Evolutionary conservation across 176 grass and related monocot species (phyloP).

Genomic region (Hyparrhenia diplandra): DNA sequence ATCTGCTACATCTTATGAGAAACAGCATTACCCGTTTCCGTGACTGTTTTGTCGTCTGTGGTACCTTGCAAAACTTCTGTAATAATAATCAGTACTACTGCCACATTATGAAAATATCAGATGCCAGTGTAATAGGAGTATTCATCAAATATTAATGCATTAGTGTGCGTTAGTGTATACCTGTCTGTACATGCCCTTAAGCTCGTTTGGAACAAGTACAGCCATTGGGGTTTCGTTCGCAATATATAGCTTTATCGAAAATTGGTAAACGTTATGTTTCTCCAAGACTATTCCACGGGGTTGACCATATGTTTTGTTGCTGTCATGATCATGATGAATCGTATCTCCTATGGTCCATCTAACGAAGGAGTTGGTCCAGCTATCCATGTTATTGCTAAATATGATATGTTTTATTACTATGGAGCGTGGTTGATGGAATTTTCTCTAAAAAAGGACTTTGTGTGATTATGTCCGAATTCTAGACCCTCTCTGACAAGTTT

Average conservation of each 20-base stretch:
- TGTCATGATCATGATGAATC: background rate
- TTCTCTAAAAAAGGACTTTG: no score
- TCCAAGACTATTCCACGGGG: background rate
- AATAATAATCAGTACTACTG: conserved; percentile 32
- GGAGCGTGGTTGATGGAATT: no score
- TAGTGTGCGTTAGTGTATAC: background rate
- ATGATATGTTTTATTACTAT: no score
- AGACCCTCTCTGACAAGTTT: no score
- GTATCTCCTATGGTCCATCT: no score
- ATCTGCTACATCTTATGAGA: background rate
- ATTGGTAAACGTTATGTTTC: no score
- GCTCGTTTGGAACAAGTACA: background rate
- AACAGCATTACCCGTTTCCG: background rate
- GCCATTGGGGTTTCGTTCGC: background rate
- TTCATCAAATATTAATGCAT: background rate
- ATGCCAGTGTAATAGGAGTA: background rate
- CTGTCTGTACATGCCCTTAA: background rate
- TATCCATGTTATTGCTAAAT: no score
- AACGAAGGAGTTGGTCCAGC: no score
- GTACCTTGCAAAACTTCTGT: background rate
- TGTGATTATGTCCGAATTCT: no score
- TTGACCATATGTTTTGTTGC: background rate
- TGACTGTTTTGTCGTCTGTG: no score
- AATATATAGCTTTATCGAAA: background rate
- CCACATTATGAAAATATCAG: background rate